These are phyloP conservation scores for Lentithecium fluviatile DNA, from an alignment of 495 filamentous ascomycete species.

Conservation along the genomic window DNA sequence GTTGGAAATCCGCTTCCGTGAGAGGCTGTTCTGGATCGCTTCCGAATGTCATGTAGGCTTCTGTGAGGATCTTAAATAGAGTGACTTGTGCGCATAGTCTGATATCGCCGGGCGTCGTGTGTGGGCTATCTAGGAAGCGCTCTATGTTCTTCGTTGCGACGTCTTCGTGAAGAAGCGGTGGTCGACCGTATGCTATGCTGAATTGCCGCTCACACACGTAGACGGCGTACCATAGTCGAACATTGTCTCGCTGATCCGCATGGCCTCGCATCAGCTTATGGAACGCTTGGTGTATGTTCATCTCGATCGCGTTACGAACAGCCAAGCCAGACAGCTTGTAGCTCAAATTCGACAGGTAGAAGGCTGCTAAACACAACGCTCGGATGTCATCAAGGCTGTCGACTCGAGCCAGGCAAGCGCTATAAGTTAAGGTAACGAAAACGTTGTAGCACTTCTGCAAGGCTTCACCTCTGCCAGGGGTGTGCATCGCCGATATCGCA, in stretches of 20 bases:
- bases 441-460: constrained; percentile 13
- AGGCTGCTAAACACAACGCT: constrained; percentile 1
- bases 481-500: constrained; percentile 7
- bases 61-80: constrained; percentile 57
- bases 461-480: background rate
- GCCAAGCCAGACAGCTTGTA: constrained; percentile 5
- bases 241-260: constrained; percentile 2
- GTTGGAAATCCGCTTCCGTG: constrained; percentile 55
- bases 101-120: constrained; percentile 42
- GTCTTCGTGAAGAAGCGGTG: constrained; percentile 6
- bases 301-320: constrained; percentile 6
- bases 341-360: constrained; percentile 9
- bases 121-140: constrained; percentile 5
- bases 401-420: background rate
- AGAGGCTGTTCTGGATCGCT: constrained; percentile 55
- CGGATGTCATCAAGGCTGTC: constrained; percentile 6
- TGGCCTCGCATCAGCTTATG: constrained; percentile 11
- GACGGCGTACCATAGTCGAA: constrained; percentile 11
- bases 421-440: constrained; percentile 8
- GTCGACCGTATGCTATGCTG: constrained; percentile 12
- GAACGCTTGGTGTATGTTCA: constrained; percentile 4
- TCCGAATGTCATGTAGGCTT: constrained; percentile 58
- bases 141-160: constrained; percentile 8
- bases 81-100: constrained; percentile 58
- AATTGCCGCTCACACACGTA: constrained; percentile 15